phyloP scores from a whole-genome alignment of 2,329 filamentous ascomycete species.

The Thielaviopsis ethacetica region DNA sequence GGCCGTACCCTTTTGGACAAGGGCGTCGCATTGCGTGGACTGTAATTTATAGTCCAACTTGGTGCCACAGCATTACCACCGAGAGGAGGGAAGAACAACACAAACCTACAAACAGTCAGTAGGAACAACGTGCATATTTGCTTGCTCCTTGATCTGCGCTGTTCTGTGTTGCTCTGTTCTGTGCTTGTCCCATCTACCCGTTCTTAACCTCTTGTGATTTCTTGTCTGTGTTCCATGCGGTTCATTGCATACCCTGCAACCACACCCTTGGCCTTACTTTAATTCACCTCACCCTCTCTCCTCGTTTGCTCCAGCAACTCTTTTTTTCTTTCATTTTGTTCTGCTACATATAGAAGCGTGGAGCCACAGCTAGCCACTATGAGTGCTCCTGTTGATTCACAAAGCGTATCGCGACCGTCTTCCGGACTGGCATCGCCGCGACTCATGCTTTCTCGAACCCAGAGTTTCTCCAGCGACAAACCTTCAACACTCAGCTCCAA shows the following conservation, averaged over 20 bases:
- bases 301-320: neutral
- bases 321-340: neutral
- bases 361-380: slow-evolving; percentile 2
- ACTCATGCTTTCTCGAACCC: slow-evolving; percentile 31
- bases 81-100: neutral
- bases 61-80: neutral
- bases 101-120: neutral
- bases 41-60: neutral
- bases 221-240: neutral
- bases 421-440: slow-evolving; percentile 21
- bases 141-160: neutral
- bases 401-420: slow-evolving; percentile 19
- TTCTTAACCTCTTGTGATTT: neutral
- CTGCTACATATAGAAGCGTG: neutral
- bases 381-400: slow-evolving; percentile 4
- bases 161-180: neutral
- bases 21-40: neutral
- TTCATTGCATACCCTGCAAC: neutral
- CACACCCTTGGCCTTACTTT: neutral
- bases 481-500: slow-evolving; percentile 43
- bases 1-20: neutral
- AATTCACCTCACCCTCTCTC: neutral
- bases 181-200: neutral
- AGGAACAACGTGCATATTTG: neutral
- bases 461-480: slow-evolving; percentile 56